Evolutionary conservation across 1,139 yeast species (phyloP).

Genomic region (Sugiyamaella grinbergsii): DNA sequence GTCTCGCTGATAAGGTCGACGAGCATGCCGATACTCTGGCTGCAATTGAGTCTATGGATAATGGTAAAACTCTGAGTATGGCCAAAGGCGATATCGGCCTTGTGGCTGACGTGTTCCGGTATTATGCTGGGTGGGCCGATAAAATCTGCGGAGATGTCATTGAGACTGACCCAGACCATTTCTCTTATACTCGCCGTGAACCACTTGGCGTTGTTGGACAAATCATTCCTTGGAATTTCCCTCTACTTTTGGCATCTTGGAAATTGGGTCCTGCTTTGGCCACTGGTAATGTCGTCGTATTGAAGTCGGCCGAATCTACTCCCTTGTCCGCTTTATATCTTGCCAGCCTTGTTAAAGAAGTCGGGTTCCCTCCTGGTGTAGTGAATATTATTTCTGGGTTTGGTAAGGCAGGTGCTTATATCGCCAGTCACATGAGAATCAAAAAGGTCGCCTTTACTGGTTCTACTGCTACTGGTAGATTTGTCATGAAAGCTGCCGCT

Average conservation of each 20-base stretch:
- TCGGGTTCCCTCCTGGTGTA: constrained; percentile 81
- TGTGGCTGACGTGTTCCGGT: constrained; percentile 51
- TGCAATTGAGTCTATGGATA: constrained; percentile 60
- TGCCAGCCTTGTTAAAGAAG: constrained; percentile 62
- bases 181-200: constrained; percentile 66
- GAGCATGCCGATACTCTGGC: constrained; percentile 52
- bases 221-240: constrained; percentile 91
- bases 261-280: constrained; percentile 73
- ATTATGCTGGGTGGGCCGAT: constrained; percentile 86
- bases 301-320: constrained; percentile 78
- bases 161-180: constrained; percentile 59
- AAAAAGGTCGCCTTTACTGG: constrained; percentile 88
- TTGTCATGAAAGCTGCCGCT: constrained; percentile 70
- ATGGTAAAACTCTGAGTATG: constrained; percentile 58
- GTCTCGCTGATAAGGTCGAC: constrained; percentile 57
- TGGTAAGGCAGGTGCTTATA: constrained; percentile 76
- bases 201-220: constrained; percentile 89
- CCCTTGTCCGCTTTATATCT: constrained; percentile 74
- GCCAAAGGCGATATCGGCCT: constrained; percentile 60
- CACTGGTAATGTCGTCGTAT: constrained; percentile 72
- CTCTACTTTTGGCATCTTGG: constrained; percentile 78
- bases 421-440: constrained; percentile 66
- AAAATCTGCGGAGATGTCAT: constrained; percentile 72
- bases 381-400: constrained; percentile 75
- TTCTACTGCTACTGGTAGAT: constrained; percentile 74